Evolutionary conservation across 2,329 filamentous ascomycete genomes (phyloP).

Genomic region (Calycina herbarum): DNA sequence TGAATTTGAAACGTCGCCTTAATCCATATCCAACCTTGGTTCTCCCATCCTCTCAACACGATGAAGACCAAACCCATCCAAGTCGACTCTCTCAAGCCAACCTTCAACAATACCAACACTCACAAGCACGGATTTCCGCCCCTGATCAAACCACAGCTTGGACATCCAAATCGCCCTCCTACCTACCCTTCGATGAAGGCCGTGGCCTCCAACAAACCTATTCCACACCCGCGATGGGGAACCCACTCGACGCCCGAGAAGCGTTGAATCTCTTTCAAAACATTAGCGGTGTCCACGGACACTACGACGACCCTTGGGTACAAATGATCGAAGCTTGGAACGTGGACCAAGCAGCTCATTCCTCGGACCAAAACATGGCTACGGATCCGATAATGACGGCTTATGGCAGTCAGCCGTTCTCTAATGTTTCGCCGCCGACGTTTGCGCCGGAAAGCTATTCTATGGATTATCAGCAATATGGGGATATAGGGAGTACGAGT

Average conservation of each 20-base stretch:
- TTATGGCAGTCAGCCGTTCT: background rate
- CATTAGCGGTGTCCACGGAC: constrained; percentile 26
- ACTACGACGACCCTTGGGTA: constrained; percentile 30
- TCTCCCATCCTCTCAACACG: background rate
- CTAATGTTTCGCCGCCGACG: background rate
- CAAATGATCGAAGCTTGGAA: constrained; percentile 5
- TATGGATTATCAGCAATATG: background rate
- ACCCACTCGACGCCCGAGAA: constrained; percentile 20
- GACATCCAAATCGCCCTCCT: constrained; percentile 10
- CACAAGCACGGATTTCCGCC: background rate
- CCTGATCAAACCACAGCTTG: constrained; percentile 11
- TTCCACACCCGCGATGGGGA: constrained; percentile 12
- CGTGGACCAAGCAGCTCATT: background rate
- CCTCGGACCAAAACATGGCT: background rate
- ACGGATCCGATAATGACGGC: background rate
- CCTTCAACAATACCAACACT: constrained; percentile 16
- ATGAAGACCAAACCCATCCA: constrained; percentile 8
- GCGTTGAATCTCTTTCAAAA: constrained; percentile 23
- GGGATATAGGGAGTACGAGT: background rate
- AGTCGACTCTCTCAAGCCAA: constrained; percentile 12
- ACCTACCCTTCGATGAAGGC: constrained; percentile 2
- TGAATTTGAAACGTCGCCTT: constrained; percentile 18
- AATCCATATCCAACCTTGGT: background rate
- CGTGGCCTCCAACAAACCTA: background rate
- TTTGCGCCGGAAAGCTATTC: background rate